Evolutionary conservation across 2,329 filamentous ascomycete species (phyloP).

Genomic region (Fusarium nodosum): DNA sequence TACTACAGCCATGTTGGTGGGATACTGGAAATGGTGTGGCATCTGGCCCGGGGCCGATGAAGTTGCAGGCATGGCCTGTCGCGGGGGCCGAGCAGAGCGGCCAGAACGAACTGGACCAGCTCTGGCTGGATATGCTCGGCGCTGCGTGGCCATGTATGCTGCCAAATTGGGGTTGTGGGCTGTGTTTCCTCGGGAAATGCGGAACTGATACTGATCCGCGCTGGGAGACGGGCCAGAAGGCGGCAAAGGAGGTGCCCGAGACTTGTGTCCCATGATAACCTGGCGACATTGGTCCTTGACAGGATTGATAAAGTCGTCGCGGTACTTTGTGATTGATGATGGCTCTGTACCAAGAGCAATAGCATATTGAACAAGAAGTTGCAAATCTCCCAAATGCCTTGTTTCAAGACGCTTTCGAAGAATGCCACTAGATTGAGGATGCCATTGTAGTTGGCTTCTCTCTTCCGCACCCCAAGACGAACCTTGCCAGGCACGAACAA

Average conservation of each 20-base stretch:
- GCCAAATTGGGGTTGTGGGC: constrained; percentile 55
- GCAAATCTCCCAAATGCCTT: constrained; percentile 58
- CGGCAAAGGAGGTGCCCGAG: constrained; percentile 42
- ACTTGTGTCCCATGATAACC: constrained; percentile 55
- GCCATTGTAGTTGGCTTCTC: constrained; percentile 56
- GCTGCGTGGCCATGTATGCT: constrained; percentile 55
- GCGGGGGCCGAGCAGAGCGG: constrained; percentile 51
- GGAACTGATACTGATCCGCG: constrained; percentile 55
- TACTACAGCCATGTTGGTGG: constrained; percentile 30
- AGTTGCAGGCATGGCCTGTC: constrained; percentile 41
- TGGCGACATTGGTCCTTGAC: constrained; percentile 55
- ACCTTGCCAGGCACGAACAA: constrained; percentile 56
- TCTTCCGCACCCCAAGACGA: constrained; percentile 55
- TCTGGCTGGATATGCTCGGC: constrained; percentile 52
- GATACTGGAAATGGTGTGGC: constrained; percentile 46
- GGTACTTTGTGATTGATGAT: constrained; percentile 48
- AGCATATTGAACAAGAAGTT: constrained; percentile 57
- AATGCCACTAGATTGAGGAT: constrained; percentile 58
- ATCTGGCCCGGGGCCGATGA: constrained; percentile 34
- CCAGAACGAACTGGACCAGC: constrained; percentile 50
- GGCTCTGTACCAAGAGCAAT: constrained; percentile 56
- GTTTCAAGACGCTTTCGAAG: constrained; percentile 62
- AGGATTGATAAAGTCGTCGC: constrained; percentile 55
- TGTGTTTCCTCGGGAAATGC: constrained; percentile 54
- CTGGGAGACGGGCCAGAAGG: constrained; percentile 48